These are phyloP conservation scores for Simmondsia chinensis DNA, from an alignment of 148 eudicot genomes.

Conservation along the genomic window DNA sequence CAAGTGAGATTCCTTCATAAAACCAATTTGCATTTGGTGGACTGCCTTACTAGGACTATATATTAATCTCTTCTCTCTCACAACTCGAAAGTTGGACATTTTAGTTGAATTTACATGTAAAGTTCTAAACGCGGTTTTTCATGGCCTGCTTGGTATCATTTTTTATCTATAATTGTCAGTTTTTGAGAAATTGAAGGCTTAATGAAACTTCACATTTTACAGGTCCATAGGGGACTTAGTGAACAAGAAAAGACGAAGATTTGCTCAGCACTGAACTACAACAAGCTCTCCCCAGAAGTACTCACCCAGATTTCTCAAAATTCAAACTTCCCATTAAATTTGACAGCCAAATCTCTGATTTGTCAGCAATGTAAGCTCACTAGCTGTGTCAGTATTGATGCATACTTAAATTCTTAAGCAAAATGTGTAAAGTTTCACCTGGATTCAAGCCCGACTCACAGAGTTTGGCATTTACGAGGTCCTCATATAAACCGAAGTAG, in stretches of 20 bases:
- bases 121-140: not conserved
- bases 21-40: too few species aligned
- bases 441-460: too few species aligned
- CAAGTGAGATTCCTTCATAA: too few species aligned
- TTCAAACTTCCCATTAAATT: conserved; percentile 16
- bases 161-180: not conserved
- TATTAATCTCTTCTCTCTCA: too few species aligned
- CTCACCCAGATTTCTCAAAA: conserved; percentile 22
- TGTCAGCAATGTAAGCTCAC: conserved; percentile 17
- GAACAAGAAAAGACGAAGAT: conserved; percentile 34
- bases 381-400: conserved; percentile 1
- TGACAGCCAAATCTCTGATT: conserved; percentile 12
- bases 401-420: conserved; percentile 4
- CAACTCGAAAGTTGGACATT: too few species aligned
- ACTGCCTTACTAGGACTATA: too few species aligned
- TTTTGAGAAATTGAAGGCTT: not conserved
- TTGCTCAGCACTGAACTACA: conserved; percentile 25
- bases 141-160: not conserved
- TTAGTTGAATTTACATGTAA: too few species aligned
- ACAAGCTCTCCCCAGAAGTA: conserved; percentile 27
- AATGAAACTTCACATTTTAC: too few species aligned
- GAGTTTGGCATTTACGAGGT: conserved; percentile 8
- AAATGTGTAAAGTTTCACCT: too few species aligned
- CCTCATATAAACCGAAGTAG: too few species aligned
- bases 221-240: conserved; percentile 34